Evolutionary conservation across 495 filamentous ascomycete species (phyloP).

Genomic region (Daldinia bambusicola): DNA sequence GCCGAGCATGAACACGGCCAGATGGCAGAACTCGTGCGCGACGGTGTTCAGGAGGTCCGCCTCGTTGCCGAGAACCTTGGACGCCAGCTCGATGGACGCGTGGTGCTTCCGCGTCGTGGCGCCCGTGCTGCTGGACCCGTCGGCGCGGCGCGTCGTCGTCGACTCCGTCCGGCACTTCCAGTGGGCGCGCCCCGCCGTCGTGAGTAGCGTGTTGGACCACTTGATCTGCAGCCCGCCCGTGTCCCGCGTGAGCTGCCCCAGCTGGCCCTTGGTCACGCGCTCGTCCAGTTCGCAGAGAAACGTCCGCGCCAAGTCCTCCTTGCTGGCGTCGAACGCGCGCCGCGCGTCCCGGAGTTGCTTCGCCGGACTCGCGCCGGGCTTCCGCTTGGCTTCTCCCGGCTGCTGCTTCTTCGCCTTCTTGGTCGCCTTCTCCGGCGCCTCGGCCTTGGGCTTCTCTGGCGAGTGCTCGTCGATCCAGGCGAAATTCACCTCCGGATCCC

Average conservation of each 20-base stretch:
- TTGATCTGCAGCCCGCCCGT: constrained; percentile 82
- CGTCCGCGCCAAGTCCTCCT: constrained; percentile 69
- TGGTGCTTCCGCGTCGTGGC: constrained; percentile 62
- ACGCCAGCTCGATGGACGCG: constrained; percentile 86
- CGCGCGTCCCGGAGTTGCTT: constrained; percentile 54
- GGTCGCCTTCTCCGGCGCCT: background rate
- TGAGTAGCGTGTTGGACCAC: constrained; percentile 87
- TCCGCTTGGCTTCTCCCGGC: constrained; percentile 16
- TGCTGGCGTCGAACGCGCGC: constrained; percentile 73
- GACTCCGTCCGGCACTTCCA: constrained; percentile 74
- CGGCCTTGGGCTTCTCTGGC: constrained; percentile 47
- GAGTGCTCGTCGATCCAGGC: constrained; percentile 86
- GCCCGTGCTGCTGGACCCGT: constrained; percentile 22
- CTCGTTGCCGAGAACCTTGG: constrained; percentile 82
- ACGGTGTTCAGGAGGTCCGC: constrained; percentile 84
- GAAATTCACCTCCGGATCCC: constrained; percentile 78
- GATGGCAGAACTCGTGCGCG: constrained; percentile 95
- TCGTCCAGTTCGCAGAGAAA: constrained; percentile 82
- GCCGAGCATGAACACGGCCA: constrained; percentile 85
- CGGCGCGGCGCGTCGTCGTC: constrained; percentile 28
- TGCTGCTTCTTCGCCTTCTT: constrained; percentile 34
- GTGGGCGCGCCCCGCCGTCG: constrained; percentile 86
- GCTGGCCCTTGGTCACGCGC: constrained; percentile 68
- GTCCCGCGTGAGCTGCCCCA: constrained; percentile 65
- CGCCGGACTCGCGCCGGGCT: constrained; percentile 36